Evolutionary conservation across 495 filamentous ascomycete genomes (phyloP).

Genomic region (Paragyromitra xinjiangensis): DNA sequence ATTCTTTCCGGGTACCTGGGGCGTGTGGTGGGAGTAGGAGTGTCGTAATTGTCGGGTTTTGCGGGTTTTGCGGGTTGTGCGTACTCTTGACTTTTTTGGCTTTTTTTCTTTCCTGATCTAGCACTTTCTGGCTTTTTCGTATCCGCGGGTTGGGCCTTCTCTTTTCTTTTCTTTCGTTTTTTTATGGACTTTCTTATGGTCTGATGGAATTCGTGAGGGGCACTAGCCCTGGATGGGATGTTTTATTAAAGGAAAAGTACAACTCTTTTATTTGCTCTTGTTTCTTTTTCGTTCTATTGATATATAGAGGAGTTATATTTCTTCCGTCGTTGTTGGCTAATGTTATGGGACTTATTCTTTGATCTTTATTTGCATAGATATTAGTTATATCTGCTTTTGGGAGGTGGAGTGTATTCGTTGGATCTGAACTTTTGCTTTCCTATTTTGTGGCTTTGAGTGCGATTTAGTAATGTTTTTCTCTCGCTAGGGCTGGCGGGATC

Average conservation of each 20-base stretch:
- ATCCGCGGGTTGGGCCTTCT: constrained; percentile 12
- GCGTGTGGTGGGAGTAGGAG: constrained; percentile 18
- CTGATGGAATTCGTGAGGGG: constrained; percentile 11
- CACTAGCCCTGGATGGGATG: not conserved
- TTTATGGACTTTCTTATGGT: constrained; percentile 31
- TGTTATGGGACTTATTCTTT: constrained; percentile 3
- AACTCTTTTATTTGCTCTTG: constrained; percentile 6
- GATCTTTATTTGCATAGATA: not conserved
- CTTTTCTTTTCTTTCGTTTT: constrained; percentile 9
- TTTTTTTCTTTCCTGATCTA: constrained; percentile 24
- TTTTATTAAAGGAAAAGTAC: constrained; percentile 20
- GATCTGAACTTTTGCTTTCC: not conserved
- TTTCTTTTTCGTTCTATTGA: constrained; percentile 17
- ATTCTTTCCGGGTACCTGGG: constrained; percentile 8
- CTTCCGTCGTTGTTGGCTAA: not conserved
- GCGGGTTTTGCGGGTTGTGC: constrained; percentile 14
- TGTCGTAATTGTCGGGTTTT: constrained; percentile 25
- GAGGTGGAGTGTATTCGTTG: not conserved
- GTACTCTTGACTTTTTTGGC: constrained; percentile 14
- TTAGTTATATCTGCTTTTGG: not conserved
- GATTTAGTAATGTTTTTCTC: no score
- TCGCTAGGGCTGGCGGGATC: not conserved
- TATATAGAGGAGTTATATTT: constrained; percentile 34
- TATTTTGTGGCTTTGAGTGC: no score
- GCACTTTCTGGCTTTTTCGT: constrained; percentile 34